Evolutionary conservation across 257 asterid species (phyloP).

Genomic region (Cruciata laevipes): DNA sequence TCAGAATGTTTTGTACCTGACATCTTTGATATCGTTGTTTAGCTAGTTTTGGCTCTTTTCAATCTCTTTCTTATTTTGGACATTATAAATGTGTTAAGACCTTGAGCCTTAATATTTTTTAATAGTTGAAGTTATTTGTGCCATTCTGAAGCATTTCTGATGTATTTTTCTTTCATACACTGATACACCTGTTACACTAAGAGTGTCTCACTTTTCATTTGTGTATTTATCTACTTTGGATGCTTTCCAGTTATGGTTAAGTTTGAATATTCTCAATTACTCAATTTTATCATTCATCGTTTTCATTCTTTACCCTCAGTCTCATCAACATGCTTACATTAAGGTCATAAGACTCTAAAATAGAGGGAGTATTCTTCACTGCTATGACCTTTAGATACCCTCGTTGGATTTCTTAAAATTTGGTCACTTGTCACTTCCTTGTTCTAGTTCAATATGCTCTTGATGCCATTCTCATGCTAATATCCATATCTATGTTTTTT

Average conservation of each 20-base stretch:
- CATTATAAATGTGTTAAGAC: not conserved
- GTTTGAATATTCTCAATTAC: too few relatives aligned
- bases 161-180: too few relatives aligned
- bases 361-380: not conserved
- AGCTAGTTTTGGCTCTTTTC: not conserved
- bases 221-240: not conserved
- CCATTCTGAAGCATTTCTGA: too few relatives aligned
- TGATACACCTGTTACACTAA: too few relatives aligned
- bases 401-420: not conserved
- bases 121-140: too few relatives aligned
- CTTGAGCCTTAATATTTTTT: too few relatives aligned
- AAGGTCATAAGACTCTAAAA: not conserved
- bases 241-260: not conserved
- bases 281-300: not conserved
- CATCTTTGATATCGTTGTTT: not conserved
- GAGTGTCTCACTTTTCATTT: not conserved
- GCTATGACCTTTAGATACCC: not conserved
- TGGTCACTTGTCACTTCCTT: not conserved
- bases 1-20: not conserved
- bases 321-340: not conserved
- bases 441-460: not conserved
- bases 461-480: not conserved
- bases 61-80: not conserved
- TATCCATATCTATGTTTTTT: not conserved
- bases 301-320: not conserved